Conservation (phyloP, 495 filamentous ascomycete genomes). For the Penicillium atrosanguineum region DNA sequence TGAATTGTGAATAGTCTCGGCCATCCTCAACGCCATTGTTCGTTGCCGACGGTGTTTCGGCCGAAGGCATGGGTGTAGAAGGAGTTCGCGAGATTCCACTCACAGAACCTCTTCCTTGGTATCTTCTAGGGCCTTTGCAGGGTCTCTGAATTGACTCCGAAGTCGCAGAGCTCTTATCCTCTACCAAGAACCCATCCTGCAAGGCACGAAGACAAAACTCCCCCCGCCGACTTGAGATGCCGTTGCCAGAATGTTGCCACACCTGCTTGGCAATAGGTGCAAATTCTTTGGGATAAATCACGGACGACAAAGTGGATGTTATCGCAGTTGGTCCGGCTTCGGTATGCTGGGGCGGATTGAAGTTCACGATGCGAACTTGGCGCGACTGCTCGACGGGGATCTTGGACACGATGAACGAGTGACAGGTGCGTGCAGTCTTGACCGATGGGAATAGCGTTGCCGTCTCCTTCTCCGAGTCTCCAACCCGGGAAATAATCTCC, state of each 20-base stretch:
- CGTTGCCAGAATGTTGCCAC: constrained; percentile 97
- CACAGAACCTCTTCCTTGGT: constrained; percentile 58
- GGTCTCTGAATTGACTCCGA: constrained; percentile 40
- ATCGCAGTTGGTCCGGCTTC: constrained; percentile 28
- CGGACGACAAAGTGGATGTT: constrained; percentile 61
- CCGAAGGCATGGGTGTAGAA: constrained; percentile 8
- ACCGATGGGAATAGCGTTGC: constrained; percentile 80
- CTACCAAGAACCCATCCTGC: constrained; percentile 65
- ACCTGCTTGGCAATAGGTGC: constrained; percentile 77
- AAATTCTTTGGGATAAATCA: constrained; percentile 65
- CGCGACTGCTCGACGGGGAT: constrained; percentile 43
- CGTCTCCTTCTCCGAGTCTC: constrained; percentile 54
- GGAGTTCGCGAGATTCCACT: constrained; percentile 21
- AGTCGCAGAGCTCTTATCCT: constrained; percentile 34
- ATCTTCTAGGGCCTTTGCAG: constrained; percentile 67
- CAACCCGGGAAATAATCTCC: constrained; percentile 64
- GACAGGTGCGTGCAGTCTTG: constrained; percentile 64
- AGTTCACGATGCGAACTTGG: constrained; percentile 63
- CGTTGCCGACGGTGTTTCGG: constrained; percentile 5
- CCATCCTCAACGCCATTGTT: constrained; percentile 37
- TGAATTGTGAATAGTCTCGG: constrained; percentile 73
- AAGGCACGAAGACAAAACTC: constrained; percentile 81
- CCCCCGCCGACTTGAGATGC: constrained; percentile 84
- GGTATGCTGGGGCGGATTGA: constrained; percentile 53
- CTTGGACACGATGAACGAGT: constrained; percentile 64